Base-by-base conservation (phyloP, 1,139 yeast genomes). In the Yamadazyma mexicana region DNA sequence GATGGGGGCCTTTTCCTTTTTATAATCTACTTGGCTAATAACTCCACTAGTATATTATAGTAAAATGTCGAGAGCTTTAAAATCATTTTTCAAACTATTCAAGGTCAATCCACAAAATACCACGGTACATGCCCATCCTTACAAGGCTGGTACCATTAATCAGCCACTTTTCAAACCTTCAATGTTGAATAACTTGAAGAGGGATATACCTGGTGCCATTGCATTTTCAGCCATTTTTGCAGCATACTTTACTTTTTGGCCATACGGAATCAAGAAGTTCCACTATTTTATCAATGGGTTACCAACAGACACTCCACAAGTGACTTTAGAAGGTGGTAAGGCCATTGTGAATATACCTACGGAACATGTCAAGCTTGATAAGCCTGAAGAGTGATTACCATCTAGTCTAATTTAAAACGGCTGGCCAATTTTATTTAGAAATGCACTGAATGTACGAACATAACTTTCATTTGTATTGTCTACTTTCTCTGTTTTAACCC, bases 401-500 rank as follows among this genome's bases (percentile, higher is more conserved):
- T n/a, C n/a, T n/a, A n/a, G n/a, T n/a, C n/a, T n/a, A n/a, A n/a
- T n/a, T n/a, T n/a, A n/a, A n/a, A n/a, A n/a, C n/a, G n/a, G n/a
- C n/a, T n/a, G n/a, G n/a, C n/a, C n/a, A n/a, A n/a, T n/a, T n/a
- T n/a, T 26, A 12, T 5, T 6, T 12, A 26, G 15, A 26, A 12
- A 24, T 20, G n/a, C n/a, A n/a, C n/a, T n/a, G n/a, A n/a, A n/a
- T n/a, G n/a, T n/a, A n/a, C n/a, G n/a, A n/a, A n/a, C n/a, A 24
- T 24, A 24, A 10, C 9, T 6, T 20, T 24, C 11, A 24, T 24
- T 7, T 4, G n/a, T 10, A 14, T 26, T 4, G 10, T 9, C 17
- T 26, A 26, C 14, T 26, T 26, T 20, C 37, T 27, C n/a, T 22
- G 34, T 9, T 42, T 30, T 45, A 73, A 61, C 34, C 69, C 69